phyloP scores from a whole-genome alignment of 352 stramenopile species.

The Synura sp. region DNA sequence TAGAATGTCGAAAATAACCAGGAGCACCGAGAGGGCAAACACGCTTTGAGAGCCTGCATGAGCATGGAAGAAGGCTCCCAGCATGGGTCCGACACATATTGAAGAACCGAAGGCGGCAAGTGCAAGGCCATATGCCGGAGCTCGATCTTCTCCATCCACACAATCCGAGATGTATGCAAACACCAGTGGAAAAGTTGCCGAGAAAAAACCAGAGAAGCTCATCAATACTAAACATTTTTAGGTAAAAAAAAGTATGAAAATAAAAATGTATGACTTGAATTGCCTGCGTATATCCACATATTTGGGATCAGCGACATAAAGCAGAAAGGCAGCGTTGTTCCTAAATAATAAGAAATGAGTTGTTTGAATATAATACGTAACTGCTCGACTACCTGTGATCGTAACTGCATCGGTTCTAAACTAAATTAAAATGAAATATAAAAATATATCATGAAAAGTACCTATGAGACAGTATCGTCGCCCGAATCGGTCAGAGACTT shows the following conservation, averaged over 20 bases:
- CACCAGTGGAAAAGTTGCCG: slow-evolving; percentile 70
- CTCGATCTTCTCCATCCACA: slow-evolving; percentile 56
- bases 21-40: slow-evolving; percentile 58
- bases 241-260: too few species aligned
- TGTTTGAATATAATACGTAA: too few species aligned
- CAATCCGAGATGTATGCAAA: slow-evolving; percentile 79
- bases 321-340: slow-evolving; percentile 59
- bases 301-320: slow-evolving; percentile 47
- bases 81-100: slow-evolving; percentile 63
- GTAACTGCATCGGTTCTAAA: too few species aligned
- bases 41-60: slow-evolving; percentile 50
- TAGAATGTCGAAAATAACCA: slow-evolving; percentile 62
- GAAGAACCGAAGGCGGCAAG: slow-evolving; percentile 70
- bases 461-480: too few species aligned
- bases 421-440: too few species aligned
- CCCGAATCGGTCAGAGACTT: slow-evolving; percentile 63
- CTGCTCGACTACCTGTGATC: too few species aligned
- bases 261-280: too few species aligned
- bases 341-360: too few species aligned
- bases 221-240: not conserved
- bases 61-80: not conserved
- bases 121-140: slow-evolving; percentile 68
- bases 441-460: too few species aligned
- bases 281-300: slow-evolving; percentile 45
- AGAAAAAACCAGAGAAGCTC: slow-evolving; percentile 61